Evolutionary conservation across 1,139 yeast genomes (phyloP).

Genomic region (Geotrichum fermentans): DNA sequence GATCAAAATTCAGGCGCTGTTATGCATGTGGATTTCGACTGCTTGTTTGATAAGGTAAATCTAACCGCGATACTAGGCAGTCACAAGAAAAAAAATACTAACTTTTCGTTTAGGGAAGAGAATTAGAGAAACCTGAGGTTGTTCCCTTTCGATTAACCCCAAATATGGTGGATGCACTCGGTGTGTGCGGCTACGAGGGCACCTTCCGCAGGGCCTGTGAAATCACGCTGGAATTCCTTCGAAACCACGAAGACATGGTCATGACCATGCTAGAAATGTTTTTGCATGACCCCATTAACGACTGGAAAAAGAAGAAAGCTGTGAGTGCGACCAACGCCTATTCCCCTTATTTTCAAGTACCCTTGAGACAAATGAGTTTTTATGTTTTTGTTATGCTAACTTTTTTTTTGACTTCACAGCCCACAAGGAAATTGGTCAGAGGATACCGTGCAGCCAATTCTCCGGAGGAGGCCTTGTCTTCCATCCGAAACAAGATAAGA

Average conservation of each 20-base stretch:
- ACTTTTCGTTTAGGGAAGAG: constrained; percentile 37
- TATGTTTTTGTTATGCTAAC: background rate
- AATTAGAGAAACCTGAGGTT: constrained; percentile 74
- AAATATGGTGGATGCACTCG: constrained; percentile 87
- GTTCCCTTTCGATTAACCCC: constrained; percentile 92
- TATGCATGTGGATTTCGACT: constrained; percentile 93
- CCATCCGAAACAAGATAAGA: constrained; percentile 72
- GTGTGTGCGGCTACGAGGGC: constrained; percentile 88
- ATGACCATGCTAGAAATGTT: constrained; percentile 92
- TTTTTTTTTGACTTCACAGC: constrained; percentile 15
- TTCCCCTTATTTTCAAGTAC: constrained; percentile 1
- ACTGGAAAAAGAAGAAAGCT: constrained; percentile 27
- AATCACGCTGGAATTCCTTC: constrained; percentile 66
- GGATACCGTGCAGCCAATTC: constrained; percentile 34
- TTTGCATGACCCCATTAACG: constrained; percentile 80
- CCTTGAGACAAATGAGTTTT: background rate
- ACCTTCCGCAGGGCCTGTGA: constrained; percentile 81
- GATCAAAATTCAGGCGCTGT: constrained; percentile 72
- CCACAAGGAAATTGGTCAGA: constrained; percentile 23
- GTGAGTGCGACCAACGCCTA: constrained; percentile 5
- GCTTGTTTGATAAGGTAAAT: constrained; percentile 66
- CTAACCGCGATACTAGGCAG: background rate
- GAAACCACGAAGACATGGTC: constrained; percentile 79
- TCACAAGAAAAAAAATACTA: background rate
- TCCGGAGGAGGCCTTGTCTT: constrained; percentile 67